Evolutionary conservation across 768 basidiomycete species (phyloP).

Genomic region (Leccinellum albellum): DNA sequence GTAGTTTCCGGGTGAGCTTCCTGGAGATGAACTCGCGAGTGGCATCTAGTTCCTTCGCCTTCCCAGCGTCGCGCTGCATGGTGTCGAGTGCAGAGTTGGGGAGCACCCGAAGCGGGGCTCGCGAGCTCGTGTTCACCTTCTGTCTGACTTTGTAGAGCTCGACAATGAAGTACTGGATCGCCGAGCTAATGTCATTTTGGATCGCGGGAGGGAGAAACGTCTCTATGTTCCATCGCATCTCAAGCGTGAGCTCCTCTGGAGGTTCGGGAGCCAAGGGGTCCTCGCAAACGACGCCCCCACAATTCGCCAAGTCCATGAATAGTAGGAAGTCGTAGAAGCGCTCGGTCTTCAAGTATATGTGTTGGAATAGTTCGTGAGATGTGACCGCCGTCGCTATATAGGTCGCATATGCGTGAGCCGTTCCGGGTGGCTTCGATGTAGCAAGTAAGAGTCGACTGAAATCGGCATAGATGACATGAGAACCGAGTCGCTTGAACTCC

Average conservation of each 20-base stretch:
- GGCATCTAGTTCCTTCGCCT: slow-evolving; percentile 63
- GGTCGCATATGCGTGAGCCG: slow-evolving; percentile 91
- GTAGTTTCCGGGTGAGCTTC: slow-evolving; percentile 74
- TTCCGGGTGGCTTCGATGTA: slow-evolving; percentile 93
- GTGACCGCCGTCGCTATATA: slow-evolving; percentile 93
- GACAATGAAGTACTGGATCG: slow-evolving; percentile 79
- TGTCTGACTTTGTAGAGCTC: slow-evolving; percentile 77
- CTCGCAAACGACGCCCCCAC: slow-evolving; percentile 84
- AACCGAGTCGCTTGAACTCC: slow-evolving; percentile 93
- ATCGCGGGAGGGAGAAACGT: slow-evolving; percentile 82
- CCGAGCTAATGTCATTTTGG: slow-evolving; percentile 69
- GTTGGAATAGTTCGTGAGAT: slow-evolving; percentile 92
- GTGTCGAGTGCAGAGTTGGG: slow-evolving; percentile 61
- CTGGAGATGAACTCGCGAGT: slow-evolving; percentile 75
- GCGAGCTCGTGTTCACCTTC: slow-evolving; percentile 51
- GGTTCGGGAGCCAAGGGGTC: slow-evolving; percentile 67
- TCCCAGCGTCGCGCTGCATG: slow-evolving; percentile 64
- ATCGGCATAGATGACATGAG: slow-evolving; percentile 90
- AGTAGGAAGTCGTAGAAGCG: slow-evolving; percentile 91
- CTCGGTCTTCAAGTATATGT: slow-evolving; percentile 80
- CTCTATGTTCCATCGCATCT: slow-evolving; percentile 92
- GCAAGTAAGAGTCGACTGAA: slow-evolving; percentile 87
- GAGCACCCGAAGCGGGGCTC: slow-evolving; percentile 70
- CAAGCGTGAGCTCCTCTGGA: slow-evolving; percentile 64
- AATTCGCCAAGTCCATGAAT: slow-evolving; percentile 95